phyloP scores from a whole-genome alignment of 2,329 filamentous ascomycete species.

The Beauveria asiatica region DNA sequence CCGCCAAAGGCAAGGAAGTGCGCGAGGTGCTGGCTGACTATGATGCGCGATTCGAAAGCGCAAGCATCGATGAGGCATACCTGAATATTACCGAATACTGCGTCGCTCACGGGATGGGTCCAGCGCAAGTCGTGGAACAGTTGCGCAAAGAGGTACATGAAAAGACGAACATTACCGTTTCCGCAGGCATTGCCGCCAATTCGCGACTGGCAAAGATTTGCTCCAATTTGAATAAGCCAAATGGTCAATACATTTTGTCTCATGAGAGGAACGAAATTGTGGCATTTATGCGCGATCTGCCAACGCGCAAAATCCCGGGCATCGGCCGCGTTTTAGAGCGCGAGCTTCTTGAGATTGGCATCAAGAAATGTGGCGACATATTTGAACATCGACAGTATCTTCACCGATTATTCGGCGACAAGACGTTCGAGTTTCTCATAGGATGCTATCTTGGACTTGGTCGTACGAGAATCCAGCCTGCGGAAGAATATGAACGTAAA shows the following conservation, averaged over 20 bases:
- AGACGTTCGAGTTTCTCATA: constrained; percentile 80
- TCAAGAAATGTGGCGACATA: constrained; percentile 84
- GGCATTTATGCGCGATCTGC: constrained; percentile 74
- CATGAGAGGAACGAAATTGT: constrained; percentile 68
- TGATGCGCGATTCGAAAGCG: constrained; percentile 83
- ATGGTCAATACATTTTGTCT: constrained; percentile 75
- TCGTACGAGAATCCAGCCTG: constrained; percentile 73
- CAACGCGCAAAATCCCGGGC: constrained; percentile 87
- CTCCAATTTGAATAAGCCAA: constrained; percentile 93
- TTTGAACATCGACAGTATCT: constrained; percentile 68
- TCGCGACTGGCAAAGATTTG: constrained; percentile 91
- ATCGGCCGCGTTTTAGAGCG: constrained; percentile 91
- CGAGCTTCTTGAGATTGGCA: constrained; percentile 77
- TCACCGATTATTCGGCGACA: constrained; percentile 77
- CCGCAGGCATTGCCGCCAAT: constrained; percentile 89
- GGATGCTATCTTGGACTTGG: constrained; percentile 80
- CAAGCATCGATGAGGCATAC: constrained; percentile 94
- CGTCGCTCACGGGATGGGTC: constrained; percentile 52
- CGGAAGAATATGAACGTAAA: constrained; percentile 84
- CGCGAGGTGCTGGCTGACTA: constrained; percentile 77
- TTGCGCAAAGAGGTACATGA: constrained; percentile 70
- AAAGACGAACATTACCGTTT: constrained; percentile 76
- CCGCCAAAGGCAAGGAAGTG: constrained; percentile 79
- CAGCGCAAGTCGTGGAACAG: constrained; percentile 67
- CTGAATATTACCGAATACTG: constrained; percentile 91